A percentile compares a stretch with the other conserved stretches of the same genome.
Conservation (phyloP, 371 early-diverging fungal genomes). For the Smittium culicis region DNA sequence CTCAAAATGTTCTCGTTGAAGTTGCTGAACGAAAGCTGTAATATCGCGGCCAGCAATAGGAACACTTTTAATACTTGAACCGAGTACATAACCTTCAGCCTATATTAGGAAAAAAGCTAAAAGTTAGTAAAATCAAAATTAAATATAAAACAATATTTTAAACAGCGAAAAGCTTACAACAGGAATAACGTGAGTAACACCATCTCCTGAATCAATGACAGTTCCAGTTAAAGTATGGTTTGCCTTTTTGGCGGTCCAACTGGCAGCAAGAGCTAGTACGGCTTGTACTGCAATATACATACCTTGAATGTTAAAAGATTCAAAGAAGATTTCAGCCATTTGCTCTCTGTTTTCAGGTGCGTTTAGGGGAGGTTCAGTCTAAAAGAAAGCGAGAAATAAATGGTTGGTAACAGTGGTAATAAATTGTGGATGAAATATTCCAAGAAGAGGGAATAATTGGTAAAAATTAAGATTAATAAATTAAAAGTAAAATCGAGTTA, state of each 20-base stretch:
- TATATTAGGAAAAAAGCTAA: background rate
- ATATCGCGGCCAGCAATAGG: constrained; percentile 97
- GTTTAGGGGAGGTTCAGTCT: constrained; percentile 81
- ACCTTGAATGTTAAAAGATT: constrained; percentile 77
- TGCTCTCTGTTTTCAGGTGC: constrained; percentile 86
- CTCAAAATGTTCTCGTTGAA: constrained; percentile 88
- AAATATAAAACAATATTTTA: background rate
- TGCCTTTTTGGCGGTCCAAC: constrained; percentile 69
- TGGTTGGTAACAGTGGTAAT: background rate
- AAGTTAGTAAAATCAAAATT: background rate
- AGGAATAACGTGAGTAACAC: constrained; percentile 97
- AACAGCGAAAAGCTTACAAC: constrained; percentile 48
- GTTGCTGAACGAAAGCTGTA: constrained; percentile 90
- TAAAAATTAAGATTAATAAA: no score
- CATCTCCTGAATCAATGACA: constrained; percentile 94
- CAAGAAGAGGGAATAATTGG: no score
- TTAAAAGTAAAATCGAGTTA: no score
- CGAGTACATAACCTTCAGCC: constrained; percentile 92
- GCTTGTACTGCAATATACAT: constrained; percentile 89
- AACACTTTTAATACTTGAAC: constrained; percentile 90
- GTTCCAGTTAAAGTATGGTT: constrained; percentile 85
- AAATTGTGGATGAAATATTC: background rate
- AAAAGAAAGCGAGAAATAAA: background rate
- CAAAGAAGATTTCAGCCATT: constrained; percentile 87
- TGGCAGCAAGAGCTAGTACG: constrained; percentile 77